These are phyloP conservation scores for Penicillium sp. DNA, from an alignment of 2,329 filamentous ascomycete species.

Conservation along the genomic window DNA sequence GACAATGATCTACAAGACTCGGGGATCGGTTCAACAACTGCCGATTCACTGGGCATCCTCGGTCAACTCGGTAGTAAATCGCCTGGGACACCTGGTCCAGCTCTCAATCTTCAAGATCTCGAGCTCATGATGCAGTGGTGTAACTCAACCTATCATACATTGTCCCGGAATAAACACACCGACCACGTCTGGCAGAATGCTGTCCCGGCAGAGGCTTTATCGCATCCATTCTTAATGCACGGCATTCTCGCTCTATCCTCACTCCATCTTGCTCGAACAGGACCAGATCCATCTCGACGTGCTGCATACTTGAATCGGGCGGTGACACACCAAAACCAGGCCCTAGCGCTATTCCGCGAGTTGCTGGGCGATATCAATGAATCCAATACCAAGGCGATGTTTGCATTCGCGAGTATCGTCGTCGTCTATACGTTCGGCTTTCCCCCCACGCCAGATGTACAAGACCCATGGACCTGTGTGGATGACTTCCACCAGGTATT, in stretches of 20 bases:
- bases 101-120: slow-evolving; percentile 42
- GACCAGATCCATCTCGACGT: slow-evolving; percentile 18
- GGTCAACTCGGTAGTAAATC: slow-evolving; percentile 17
- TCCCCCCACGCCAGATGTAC: slow-evolving; percentile 23
- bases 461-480: slow-evolving; percentile 27
- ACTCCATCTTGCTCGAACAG: slow-evolving; percentile 32
- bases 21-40: slow-evolving; percentile 6
- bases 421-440: slow-evolving; percentile 38
- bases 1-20: slow-evolving; percentile 18
- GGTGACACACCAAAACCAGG: slow-evolving; percentile 33
- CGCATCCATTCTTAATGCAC: slow-evolving; percentile 35
- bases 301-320: slow-evolving; percentile 33
- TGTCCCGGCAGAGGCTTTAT: slow-evolving; percentile 32
- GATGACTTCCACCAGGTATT: slow-evolving; percentile 33
- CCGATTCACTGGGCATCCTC: slow-evolving; percentile 25
- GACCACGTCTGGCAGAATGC: slow-evolving; percentile 32
- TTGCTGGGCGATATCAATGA: slow-evolving; percentile 29
- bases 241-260: slow-evolving; percentile 34
- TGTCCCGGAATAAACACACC: slow-evolving; percentile 27
- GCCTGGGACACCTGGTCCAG: slow-evolving; percentile 18
- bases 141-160: slow-evolving; percentile 29
- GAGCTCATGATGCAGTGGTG: slow-evolving; percentile 42
- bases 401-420: slow-evolving; percentile 35
- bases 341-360: slow-evolving; percentile 33
- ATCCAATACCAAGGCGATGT: slow-evolving; percentile 38